Evolutionary conservation across 225 moss, liverwort and hornwort species (phyloP), one percentile per base, ranked within the genome.

Genomic region (Marchantia paleacea): DNA sequence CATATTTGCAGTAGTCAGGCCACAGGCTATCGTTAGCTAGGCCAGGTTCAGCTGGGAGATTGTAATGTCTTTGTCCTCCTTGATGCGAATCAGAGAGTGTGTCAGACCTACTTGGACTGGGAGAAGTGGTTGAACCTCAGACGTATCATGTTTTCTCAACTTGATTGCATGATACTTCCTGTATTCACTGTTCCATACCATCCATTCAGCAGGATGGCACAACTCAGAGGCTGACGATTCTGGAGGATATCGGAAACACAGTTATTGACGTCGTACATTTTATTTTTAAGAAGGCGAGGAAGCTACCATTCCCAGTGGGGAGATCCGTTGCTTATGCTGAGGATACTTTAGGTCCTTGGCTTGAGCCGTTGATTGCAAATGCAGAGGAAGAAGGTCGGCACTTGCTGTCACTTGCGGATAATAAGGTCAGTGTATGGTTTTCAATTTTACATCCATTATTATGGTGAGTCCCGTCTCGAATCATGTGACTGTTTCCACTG

Each of bases 361-460:
- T 83, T 69, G 81, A 81, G 49, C 87, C 84, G 31, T 29, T 75
- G 12, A 39, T 85, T 51, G 9, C 62, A 7, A 70, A 31, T 26
- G 78, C 72, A 24, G 85, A 83, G 81, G 69, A 69, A 55, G 75
- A 65, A 77, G 75, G 82, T 26, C 51, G 85, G 16, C 63, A 82
- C 68, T 18, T 82, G 61, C 79, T 88, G 20, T 83, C 85, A 22
- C 74, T 80, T 7, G 82, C 75, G 8, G 87, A 88, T 65, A 13
- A 67, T 39, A 69, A 88, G 87, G 87, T 88, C 57, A 61, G 8
- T n/a, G 14, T 22, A 25, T 50, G 48, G 72, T 9, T 57, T 39
- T 39, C 39, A 16, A 69, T 11, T 6, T 69, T 4, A 25, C 8
- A 20, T 66, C 25, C 25, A 66, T 10, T 26, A 0, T 58, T 16